phyloP scores from a whole-genome alignment of 306 rosid species.

The Malus fusca region DNA sequence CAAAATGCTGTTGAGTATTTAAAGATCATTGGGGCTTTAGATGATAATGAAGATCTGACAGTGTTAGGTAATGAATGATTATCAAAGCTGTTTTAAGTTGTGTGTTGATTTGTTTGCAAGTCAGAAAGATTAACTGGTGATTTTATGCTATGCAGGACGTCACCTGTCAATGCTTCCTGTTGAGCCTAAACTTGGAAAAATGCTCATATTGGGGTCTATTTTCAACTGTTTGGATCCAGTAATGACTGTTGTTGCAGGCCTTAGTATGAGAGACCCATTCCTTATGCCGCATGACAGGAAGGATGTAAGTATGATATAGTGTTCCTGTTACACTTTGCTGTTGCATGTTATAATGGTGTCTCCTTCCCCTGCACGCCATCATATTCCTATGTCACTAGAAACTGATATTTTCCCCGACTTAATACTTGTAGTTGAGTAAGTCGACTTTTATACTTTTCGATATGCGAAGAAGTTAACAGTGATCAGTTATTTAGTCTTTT shows the following conservation, averaged over 20 bases:
- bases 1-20: constrained; percentile 92
- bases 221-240: constrained; percentile 88
- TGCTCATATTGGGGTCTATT: constrained; percentile 87
- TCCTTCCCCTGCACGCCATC: neutral
- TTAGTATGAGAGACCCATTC: constrained; percentile 93
- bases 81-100: neutral
- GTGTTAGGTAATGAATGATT: constrained; percentile 34
- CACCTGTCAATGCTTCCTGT: constrained; percentile 76
- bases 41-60: constrained; percentile 74
- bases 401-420: neutral
- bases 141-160: constrained; percentile 49
- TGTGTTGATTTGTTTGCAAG: constrained; percentile 10
- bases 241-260: constrained; percentile 86
- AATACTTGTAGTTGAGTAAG: neutral
- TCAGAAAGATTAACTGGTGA: neutral
- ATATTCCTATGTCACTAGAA: neutral
- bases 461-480: neutral
- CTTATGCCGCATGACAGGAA: constrained; percentile 81
- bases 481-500: neutral
- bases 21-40: constrained; percentile 84
- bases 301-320: constrained; percentile 53
- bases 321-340: neutral
- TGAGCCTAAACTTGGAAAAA: constrained; percentile 97
- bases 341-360: neutral
- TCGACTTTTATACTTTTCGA: neutral